Evolutionary conservation across 345 rosid species (phyloP), one percentile per base, ranked within the genome.

Genomic region (Pugionium dolabratum): DNA sequence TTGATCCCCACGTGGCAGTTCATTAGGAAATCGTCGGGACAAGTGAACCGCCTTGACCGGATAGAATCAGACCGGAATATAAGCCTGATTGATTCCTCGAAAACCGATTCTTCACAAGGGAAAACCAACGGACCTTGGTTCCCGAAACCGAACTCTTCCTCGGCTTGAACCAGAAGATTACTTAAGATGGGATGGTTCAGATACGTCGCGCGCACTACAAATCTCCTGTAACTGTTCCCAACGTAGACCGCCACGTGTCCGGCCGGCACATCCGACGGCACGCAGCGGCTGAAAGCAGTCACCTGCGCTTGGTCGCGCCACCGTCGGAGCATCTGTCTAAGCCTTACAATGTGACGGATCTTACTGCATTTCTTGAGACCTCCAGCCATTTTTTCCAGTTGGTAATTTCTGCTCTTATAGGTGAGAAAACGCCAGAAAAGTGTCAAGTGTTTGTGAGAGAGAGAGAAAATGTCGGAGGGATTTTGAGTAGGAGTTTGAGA

Each of bases 301-400:
- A 78, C 73, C 31, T 86, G 66, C 5, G 96, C 97, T 79, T 90
- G 88, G 84, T 80, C 84, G 6, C 97, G 79, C 99, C 99, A 94
- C 54, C 89, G 82, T 49, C 83, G 81, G 30, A 94, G 79, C 88
- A 94, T 61, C 65, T 88, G 99, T 1, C 91, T 81, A 29, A 94
- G 95, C 80, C 84, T 73, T 66, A 88, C 95, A 79, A 94, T 94
- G 87, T 88, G 88, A 74, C 93, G 89, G 79, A 94, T 94, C 80
- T 84, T 94, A 77, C 88, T 76, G 95, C 93, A 86, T 83, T 82
- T 85, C 44, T 83, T 96, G 4, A 82, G 39, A n/a, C 89, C 85
- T 18, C 74, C 78, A 1, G 90, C 78, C 98, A 89, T 92, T 66
- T n/a, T n/a, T n/a, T n/a, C 40, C 63, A 52, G 66, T 46, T 44